Evolutionary conservation across 2,329 filamentous ascomycete genomes (phyloP).

Genomic region (Penicillium italicum): DNA sequence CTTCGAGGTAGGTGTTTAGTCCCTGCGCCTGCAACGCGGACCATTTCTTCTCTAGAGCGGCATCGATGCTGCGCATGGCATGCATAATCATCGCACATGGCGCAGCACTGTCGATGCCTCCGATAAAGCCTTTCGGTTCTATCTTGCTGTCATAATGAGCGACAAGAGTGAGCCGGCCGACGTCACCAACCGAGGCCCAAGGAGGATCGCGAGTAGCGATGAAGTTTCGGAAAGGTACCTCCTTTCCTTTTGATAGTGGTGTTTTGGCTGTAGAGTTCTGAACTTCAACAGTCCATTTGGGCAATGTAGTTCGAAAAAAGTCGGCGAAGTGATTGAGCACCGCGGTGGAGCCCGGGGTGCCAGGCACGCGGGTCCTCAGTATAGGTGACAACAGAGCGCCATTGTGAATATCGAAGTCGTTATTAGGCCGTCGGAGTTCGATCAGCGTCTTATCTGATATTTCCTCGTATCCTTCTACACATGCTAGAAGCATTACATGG

Average conservation of each 20-base stretch:
- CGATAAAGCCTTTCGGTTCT: conserved; percentile 79
- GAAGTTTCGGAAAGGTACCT: conserved; percentile 81
- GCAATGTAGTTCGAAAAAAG: conserved; percentile 73
- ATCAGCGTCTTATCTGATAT: conserved; percentile 73
- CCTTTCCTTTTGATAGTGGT: conserved; percentile 64
- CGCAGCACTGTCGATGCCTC: conserved; percentile 87
- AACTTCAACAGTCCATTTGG: conserved; percentile 73
- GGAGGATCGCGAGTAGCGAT: conserved; percentile 86
- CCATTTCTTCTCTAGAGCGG: conserved; percentile 78
- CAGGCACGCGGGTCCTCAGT: conserved; percentile 81
- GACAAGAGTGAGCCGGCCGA: conserved; percentile 77
- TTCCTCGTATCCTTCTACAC: conserved; percentile 50
- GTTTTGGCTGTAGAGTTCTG: conserved; percentile 90
- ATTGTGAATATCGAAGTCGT: conserved; percentile 73
- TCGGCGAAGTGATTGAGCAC: conserved; percentile 78
- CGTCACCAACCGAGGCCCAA: conserved; percentile 69
- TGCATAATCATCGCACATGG: conserved; percentile 91
- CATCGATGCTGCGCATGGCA: conserved; percentile 74
- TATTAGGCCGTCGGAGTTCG: conserved; percentile 65
- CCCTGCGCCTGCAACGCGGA: conserved; percentile 63
- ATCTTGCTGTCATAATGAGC: conserved; percentile 92
- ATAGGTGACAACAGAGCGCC: conserved; percentile 81
- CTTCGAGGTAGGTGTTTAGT: conserved; percentile 56
- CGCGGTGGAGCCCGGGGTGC: conserved; percentile 68
- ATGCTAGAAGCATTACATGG: conserved; percentile 20